Evolutionary conservation across 2,329 filamentous ascomycete genomes (phyloP).

Genomic region (Claviceps africana): DNA sequence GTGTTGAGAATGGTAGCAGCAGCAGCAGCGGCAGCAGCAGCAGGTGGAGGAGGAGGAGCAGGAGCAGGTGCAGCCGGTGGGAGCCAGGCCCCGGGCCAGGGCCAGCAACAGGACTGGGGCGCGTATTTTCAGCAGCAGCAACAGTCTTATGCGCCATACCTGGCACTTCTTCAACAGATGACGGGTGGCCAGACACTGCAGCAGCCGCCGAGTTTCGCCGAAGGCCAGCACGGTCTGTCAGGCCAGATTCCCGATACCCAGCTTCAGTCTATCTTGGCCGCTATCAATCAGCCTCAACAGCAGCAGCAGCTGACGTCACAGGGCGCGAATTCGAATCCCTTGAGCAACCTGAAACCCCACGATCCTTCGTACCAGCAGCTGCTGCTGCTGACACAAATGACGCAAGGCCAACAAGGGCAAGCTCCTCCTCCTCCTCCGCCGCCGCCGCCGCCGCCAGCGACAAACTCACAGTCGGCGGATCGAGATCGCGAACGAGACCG

Average conservation of each 20-base stretch:
- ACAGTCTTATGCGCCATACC: constrained; percentile 25
- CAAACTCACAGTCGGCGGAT: constrained; percentile 1
- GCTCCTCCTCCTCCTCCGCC: constrained; percentile 10
- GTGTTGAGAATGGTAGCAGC: constrained; percentile 12
- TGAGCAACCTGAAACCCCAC: constrained; percentile 21
- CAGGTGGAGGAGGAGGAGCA: constrained; percentile 3
- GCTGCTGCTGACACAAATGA: constrained; percentile 24
- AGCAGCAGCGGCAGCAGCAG: constrained; percentile 4
- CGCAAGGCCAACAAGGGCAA: constrained; percentile 18
- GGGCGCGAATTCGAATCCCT: constrained; percentile 9
- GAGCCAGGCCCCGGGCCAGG: constrained; percentile 7
- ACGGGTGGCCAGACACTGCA: constrained; percentile 20
- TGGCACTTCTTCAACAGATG: constrained; percentile 28
- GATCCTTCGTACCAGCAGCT: constrained; percentile 28
- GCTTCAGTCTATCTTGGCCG: constrained; percentile 30
- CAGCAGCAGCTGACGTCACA: constrained; percentile 6
- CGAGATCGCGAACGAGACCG: constrained; percentile 11
- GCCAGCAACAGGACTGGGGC: constrained; percentile 14
- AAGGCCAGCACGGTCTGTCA: constrained; percentile 9
- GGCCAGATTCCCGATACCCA: constrained; percentile 22
- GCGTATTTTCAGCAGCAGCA: constrained; percentile 16
- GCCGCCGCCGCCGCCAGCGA: constrained; percentile 6
- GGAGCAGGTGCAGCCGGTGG: constrained; percentile 2
- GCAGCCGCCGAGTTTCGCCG: constrained; percentile 7
- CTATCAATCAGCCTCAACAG: constrained; percentile 23